Percentiles rank a stretch among this genome's conserved stretches.
These are phyloP conservation scores for Ceratobasidium papillatum DNA, from an alignment of 1,284 basidiomycete species.

Conservation along the genomic window DNA sequence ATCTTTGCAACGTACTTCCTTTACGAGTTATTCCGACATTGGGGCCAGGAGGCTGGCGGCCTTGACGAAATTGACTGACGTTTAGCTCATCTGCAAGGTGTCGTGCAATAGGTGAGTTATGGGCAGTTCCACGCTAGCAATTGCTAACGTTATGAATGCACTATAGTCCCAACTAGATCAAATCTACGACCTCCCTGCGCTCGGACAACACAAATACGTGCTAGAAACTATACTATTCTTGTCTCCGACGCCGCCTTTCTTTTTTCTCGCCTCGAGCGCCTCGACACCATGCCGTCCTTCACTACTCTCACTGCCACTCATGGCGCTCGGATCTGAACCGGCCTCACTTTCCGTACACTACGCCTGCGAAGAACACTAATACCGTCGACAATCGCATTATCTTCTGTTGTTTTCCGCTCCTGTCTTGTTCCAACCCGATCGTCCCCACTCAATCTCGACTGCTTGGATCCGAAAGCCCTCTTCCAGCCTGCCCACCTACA, in stretches of 20 bases:
- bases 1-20: neutral
- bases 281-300: constrained; percentile 30
- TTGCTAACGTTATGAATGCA: too few relatives aligned
- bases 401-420: neutral
- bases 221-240: too few relatives aligned
- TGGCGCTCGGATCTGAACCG: constrained; percentile 30
- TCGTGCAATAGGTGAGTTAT: too few relatives aligned
- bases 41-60: neutral
- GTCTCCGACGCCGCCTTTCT: constrained; percentile 25
- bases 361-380: constrained; percentile 8
- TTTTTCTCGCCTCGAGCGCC: constrained; percentile 37
- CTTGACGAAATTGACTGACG: too few relatives aligned
- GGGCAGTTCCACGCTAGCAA: too few relatives aligned
- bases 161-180: too few relatives aligned
- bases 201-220: too few relatives aligned
- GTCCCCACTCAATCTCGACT: neutral
- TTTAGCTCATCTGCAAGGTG: too few relatives aligned
- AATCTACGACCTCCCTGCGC: too few relatives aligned
- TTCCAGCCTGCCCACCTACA: neutral
- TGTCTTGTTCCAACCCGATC: neutral
- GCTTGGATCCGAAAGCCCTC: constrained; percentile 6
- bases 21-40: constrained; percentile 3
- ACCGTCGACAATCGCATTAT: neutral
- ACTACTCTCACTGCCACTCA: constrained; percentile 17
- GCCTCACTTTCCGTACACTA: constrained; percentile 3